A percentile compares a stretch with the other conserved stretches of the same genome.
Conservation (phyloP, 2,329 filamentous ascomycete genomes). For the Phoma sp. region DNA sequence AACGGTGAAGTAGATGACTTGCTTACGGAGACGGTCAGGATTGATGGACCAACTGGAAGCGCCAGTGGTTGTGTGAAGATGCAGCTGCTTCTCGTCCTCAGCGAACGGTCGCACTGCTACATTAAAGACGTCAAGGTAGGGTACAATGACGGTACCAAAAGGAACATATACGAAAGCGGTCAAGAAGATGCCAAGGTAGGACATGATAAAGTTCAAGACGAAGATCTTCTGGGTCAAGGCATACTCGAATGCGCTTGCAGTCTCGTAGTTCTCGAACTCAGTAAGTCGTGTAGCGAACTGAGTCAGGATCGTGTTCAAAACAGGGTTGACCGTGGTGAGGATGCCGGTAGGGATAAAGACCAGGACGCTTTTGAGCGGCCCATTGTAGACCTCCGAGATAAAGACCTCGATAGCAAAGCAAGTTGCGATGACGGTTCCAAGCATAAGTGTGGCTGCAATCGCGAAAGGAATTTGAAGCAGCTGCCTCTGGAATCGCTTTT, state of each 20-base stretch:
- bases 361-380: slow-evolving; percentile 84
- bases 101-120: slow-evolving; percentile 77
- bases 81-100: slow-evolving; percentile 75
- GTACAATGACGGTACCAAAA: slow-evolving; percentile 83
- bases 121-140: slow-evolving; percentile 84
- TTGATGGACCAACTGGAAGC: slow-evolving; percentile 76
- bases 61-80: slow-evolving; percentile 54
- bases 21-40: slow-evolving; percentile 80
- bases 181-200: slow-evolving; percentile 83
- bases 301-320: slow-evolving; percentile 78
- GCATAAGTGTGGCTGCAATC: slow-evolving; percentile 70
- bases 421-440: slow-evolving; percentile 82
- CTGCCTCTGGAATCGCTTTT: slow-evolving; percentile 78
- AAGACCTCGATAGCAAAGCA: slow-evolving; percentile 96
- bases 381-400: slow-evolving; percentile 90
- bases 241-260: slow-evolving; percentile 80
- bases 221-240: slow-evolving; percentile 93
- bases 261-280: slow-evolving; percentile 90
- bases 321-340: slow-evolving; percentile 80
- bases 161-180: slow-evolving; percentile 95
- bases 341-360: slow-evolving; percentile 88
- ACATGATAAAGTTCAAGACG: slow-evolving; percentile 94
- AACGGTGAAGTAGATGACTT: slow-evolving; percentile 95
- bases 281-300: slow-evolving; percentile 79
- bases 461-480: slow-evolving; percentile 86